Evolutionary conservation across 352 stramenopile genomes (phyloP).

Genomic region (Phytopythium chamaehyphon): DNA sequence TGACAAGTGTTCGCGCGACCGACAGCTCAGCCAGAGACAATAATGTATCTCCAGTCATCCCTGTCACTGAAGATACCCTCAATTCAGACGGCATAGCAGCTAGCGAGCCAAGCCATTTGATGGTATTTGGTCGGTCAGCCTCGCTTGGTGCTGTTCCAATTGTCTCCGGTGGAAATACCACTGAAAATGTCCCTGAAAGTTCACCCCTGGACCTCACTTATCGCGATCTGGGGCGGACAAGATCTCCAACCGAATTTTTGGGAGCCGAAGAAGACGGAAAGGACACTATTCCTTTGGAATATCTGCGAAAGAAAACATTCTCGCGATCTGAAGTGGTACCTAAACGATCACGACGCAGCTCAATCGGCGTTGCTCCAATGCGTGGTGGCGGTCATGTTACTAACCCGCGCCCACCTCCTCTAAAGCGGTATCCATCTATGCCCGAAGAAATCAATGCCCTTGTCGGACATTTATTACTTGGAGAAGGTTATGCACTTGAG

Average conservation of each 20-base stretch:
- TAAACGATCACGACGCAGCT: background rate
- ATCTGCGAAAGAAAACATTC: background rate
- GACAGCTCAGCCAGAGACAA: too few relatives aligned
- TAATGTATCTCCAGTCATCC: too few relatives aligned
- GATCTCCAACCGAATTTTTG: background rate
- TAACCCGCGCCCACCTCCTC: background rate
- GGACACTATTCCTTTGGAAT: background rate
- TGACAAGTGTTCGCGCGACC: too few relatives aligned
- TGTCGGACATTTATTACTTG: conserved; percentile 44
- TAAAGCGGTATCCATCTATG: conserved; percentile 31
- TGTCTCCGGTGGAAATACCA: too few relatives aligned
- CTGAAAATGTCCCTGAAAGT: too few relatives aligned
- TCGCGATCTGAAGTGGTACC: background rate
- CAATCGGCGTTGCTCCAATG: background rate
- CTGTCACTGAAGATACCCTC: too few relatives aligned
- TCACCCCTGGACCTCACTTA: too few relatives aligned
- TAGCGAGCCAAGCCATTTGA: too few relatives aligned
- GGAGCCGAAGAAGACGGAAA: background rate
- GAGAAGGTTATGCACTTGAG: conserved; percentile 40
- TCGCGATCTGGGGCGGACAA: too few relatives aligned
- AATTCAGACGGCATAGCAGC: too few relatives aligned
- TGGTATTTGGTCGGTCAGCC: too few relatives aligned
- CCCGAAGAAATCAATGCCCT: conserved; percentile 37
- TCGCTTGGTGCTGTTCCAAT: too few relatives aligned
- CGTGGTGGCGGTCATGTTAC: background rate